Base-by-base conservation (phyloP, 768 basidiomycete species). In the Rubroboletus satanas region DNA sequence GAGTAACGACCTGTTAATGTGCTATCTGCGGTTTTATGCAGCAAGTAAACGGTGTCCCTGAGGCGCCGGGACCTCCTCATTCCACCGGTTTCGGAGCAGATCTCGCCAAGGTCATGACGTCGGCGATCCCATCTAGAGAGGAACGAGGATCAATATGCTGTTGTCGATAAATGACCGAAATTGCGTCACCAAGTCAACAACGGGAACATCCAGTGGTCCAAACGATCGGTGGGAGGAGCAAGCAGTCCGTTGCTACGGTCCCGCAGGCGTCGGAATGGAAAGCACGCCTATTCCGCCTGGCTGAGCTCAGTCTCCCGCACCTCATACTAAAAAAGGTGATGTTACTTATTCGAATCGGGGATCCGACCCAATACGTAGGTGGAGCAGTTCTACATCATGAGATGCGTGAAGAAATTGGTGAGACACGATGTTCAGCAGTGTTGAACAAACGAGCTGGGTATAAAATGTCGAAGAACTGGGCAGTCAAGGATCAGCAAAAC, bases 231-330 rank as follows among this genome's bases (percentile, higher is more conserved):
- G 45, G 49, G 41, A 68, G 55, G 41, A 56, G 54, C 49, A 61
- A 48, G 56, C 39, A 46, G 39, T 53, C 64, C 53, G 66, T 36
- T 57, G 56, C 61, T 52, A 63, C 45, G 63, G 60, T 54, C 53
- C 61, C 61, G 61, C 65, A 67, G 55, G 60, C 46, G 43, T 47
- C 49, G 54, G 58, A 69, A 68, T 67, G 66, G 68, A 67, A 57
- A 58, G 59, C 67, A 68, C 62, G 67, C 65, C 62, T 51, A 50
- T 47, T 59, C 62, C 63, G 61, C 68, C 67, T 70, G 67, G 67
- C 45, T 55, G 55, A 49, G 17, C 49, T 66, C 61, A 47, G 43
- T 61, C 58, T 59, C 57, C 45, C 49, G 55, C 49, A 56, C 37
- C 21, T 65, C 52, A 37, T 52, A 47, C 58, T 35, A 56, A 54